Evolutionary conservation across 495 filamentous ascomycete species (phyloP).

Genomic region (Hamigera avellanea): DNA sequence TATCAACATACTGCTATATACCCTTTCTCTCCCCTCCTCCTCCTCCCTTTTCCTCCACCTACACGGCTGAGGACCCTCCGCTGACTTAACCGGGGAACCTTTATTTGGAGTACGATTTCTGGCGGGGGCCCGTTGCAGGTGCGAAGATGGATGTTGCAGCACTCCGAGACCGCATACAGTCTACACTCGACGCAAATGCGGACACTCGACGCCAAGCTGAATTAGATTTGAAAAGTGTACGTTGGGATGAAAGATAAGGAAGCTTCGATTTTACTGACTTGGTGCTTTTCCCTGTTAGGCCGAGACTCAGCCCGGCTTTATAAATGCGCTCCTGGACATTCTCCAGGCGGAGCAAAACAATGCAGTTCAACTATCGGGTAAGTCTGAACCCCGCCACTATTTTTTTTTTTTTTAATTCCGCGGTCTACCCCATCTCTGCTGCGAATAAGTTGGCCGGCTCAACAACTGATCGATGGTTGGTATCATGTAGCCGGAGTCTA

Average conservation of each 20-base stretch:
- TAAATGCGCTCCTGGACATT: constrained; percentile 82
- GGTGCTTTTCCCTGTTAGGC: constrained; percentile 45
- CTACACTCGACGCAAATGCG: constrained; percentile 76
- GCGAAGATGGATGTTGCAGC: constrained; percentile 73
- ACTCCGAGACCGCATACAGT: constrained; percentile 77
- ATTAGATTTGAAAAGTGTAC: constrained; percentile 86
- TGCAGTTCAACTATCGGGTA: constrained; percentile 79
- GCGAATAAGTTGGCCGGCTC: too few relatives aligned
- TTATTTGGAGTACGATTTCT: constrained; percentile 16
- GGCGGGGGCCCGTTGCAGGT: constrained; percentile 25
- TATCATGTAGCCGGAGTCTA: constrained; percentile 73
- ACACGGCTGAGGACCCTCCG: not conserved
- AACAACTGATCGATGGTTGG: constrained; percentile 2
- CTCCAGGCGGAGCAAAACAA: constrained; percentile 76
- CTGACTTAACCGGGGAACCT: constrained; percentile 3
- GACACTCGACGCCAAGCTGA: constrained; percentile 79
- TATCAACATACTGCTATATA: constrained; percentile 4
- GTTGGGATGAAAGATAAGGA: constrained; percentile 3
- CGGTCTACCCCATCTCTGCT: not conserved
- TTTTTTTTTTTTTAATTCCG: constrained; percentile 4
- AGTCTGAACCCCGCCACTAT: constrained; percentile 8
- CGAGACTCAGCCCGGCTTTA: constrained; percentile 81
- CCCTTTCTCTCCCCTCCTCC: constrained; percentile 1
- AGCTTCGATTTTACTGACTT: not conserved
- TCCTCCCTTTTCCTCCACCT: constrained; percentile 4